Conservation (phyloP, 345 rosid species). For the Boechera divaricarpa region DNA sequence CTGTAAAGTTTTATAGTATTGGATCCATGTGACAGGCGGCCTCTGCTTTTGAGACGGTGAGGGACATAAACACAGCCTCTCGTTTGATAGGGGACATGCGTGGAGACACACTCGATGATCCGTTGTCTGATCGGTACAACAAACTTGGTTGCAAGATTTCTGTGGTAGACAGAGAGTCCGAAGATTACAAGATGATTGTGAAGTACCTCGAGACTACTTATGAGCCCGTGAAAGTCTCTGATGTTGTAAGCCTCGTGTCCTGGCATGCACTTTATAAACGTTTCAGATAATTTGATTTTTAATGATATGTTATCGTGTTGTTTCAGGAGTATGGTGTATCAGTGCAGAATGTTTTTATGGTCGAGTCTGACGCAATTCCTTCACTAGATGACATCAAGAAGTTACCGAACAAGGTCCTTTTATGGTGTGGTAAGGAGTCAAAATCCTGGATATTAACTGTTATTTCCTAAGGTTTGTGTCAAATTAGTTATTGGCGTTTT, state of each 20-base stretch:
- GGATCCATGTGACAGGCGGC: conserved; percentile 56
- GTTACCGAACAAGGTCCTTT: conserved; percentile 65
- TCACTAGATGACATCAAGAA: conserved; percentile 69
- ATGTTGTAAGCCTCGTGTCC: conserved; percentile 48
- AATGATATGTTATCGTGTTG: neutral
- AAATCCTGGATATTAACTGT: neutral
- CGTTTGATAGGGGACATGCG: conserved; percentile 73
- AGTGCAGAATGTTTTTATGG: conserved; percentile 62
- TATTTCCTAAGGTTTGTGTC: neutral
- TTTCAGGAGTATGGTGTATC: conserved; percentile 66
- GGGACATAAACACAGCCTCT: conserved; percentile 73
- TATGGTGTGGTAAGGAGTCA: conserved; percentile 74
- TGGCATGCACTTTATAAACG: too few relatives aligned
- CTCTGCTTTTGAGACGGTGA: conserved; percentile 63
- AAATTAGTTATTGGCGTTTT: neutral
- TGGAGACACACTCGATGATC: conserved; percentile 74
- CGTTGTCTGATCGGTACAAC: conserved; percentile 60
- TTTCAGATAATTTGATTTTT: neutral
- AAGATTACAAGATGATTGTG: conserved; percentile 76
- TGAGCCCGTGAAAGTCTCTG: conserved; percentile 75
- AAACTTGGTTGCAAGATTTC: conserved; percentile 66
- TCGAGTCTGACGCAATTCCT: conserved; percentile 62
- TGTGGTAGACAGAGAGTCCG: conserved; percentile 61
- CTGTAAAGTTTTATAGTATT: neutral
- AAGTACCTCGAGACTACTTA: conserved; percentile 72